Evolutionary conservation across 2,329 filamentous ascomycete genomes (phyloP).

Genomic region (Cladophialophora carrionii): DNA sequence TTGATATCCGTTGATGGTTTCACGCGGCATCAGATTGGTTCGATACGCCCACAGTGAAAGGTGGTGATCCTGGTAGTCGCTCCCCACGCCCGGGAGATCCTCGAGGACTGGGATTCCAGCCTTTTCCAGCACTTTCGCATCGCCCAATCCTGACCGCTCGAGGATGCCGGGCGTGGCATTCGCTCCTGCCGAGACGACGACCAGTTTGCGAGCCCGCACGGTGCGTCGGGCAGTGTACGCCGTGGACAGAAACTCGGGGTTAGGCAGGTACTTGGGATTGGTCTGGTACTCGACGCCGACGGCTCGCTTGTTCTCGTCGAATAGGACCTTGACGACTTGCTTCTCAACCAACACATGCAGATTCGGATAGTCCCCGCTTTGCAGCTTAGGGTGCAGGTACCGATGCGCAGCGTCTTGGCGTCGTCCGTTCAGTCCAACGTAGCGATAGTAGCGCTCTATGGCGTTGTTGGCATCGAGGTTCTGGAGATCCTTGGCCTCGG

Average conservation of each 20-base stretch:
- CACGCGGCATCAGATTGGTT: slow-evolving; percentile 49
- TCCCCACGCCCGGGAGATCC: slow-evolving; percentile 52
- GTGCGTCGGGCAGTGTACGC: slow-evolving; percentile 32
- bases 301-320: slow-evolving; percentile 58
- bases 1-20: slow-evolving; percentile 60
- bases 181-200: slow-evolving; percentile 63
- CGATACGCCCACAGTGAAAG: slow-evolving; percentile 59
- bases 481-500: slow-evolving; percentile 59
- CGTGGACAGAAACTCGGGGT: slow-evolving; percentile 46
- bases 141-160: slow-evolving; percentile 65
- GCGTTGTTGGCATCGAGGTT: slow-evolving; percentile 43
- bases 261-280: slow-evolving; percentile 35
- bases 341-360: slow-evolving; percentile 63
- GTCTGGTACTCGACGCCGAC: slow-evolving; percentile 62
- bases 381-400: slow-evolving; percentile 59
- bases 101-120: slow-evolving; percentile 51
- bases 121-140: slow-evolving; percentile 47
- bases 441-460: slow-evolving; percentile 53
- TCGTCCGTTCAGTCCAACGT: slow-evolving; percentile 55
- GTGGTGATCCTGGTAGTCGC: slow-evolving; percentile 60
- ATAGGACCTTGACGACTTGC: slow-evolving; percentile 60
- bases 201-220: slow-evolving; percentile 56
- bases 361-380: slow-evolving; percentile 57
- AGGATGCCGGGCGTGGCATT: slow-evolving; percentile 61
- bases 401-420: slow-evolving; percentile 62